Evolutionary conservation across 306 rosid species (phyloP).

Genomic region (Begonia masoniana): DNA sequence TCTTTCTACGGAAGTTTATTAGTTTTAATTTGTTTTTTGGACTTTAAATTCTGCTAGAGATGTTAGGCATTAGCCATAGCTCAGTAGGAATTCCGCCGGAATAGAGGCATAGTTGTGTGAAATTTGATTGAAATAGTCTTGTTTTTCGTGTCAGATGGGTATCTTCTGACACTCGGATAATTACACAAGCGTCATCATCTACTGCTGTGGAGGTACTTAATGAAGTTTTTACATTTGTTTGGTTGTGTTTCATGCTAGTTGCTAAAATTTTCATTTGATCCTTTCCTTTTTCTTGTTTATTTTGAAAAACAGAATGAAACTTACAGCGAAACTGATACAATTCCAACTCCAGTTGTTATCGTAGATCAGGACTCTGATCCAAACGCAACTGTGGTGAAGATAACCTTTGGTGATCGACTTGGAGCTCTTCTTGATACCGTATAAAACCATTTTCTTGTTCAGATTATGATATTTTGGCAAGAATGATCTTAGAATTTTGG

Average conservation of each 20-base stretch:
- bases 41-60: neutral
- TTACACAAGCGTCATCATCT: conserved; percentile 45
- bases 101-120: too few species aligned
- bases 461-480: too few species aligned
- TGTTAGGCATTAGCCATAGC: too few species aligned
- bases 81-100: too few species aligned
- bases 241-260: too few species aligned
- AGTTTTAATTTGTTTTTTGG: neutral
- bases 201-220: conserved; percentile 55
- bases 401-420: conserved; percentile 88
- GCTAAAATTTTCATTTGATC: conserved; percentile 7
- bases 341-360: conserved; percentile 65
- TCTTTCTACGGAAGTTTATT: too few species aligned
- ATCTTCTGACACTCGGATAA: conserved; percentile 29
- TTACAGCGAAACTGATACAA: conserved; percentile 33
- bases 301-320: conserved; percentile 30
- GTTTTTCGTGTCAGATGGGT: conserved; percentile 36
- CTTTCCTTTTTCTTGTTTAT: conserved; percentile 10
- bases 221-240: neutral
- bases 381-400: conserved; percentile 77
- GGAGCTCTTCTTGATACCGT: conserved; percentile 95
- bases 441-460: conserved; percentile 3
- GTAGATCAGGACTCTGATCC: conserved; percentile 87
- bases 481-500: too few species aligned
- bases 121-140: conserved; percentile 18